Conservation (phyloP, 164 flowering plant genomes). For the Sextonia rubra region DNA sequence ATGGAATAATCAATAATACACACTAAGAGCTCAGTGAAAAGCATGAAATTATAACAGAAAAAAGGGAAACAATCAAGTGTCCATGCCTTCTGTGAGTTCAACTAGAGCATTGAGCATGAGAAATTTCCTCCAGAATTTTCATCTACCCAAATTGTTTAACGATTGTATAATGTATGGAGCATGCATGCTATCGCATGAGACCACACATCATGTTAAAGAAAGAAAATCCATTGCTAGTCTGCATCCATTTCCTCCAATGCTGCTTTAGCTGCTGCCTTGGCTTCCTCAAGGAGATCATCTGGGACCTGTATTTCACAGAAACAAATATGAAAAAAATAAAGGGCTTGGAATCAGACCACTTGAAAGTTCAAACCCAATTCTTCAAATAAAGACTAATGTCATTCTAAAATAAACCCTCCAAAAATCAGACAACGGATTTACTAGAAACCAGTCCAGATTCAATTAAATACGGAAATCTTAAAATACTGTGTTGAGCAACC, state of each 20-base stretch:
- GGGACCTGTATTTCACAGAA: constrained; percentile 40
- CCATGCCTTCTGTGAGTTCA: background rate
- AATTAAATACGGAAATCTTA: too few relatives aligned
- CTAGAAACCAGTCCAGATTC: too few relatives aligned
- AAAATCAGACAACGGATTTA: too few relatives aligned
- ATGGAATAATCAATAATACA: too few relatives aligned
- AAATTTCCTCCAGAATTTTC: background rate
- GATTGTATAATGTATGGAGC: background rate
- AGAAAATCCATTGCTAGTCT: constrained; percentile 25
- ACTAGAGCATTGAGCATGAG: background rate
- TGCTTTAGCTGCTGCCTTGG: constrained; percentile 58
- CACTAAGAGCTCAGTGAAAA: too few relatives aligned
- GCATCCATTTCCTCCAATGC: constrained; percentile 73
- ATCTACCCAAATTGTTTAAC: background rate
- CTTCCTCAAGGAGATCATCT: constrained; percentile 45
- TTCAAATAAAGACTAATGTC: too few relatives aligned
- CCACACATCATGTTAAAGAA: background rate
- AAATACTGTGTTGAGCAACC: too few relatives aligned
- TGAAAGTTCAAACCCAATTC: background rate
- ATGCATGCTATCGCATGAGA: background rate
- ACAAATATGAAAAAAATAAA: background rate
- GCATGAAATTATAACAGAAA: too few relatives aligned
- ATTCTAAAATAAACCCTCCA: too few relatives aligned
- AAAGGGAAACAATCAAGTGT: background rate
- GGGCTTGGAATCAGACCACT: background rate